Evolutionary conservation across 2,329 filamentous ascomycete species (phyloP), one percentile per base, ranked within the genome.

Genomic region (Talaromyces amestolkiae): DNA sequence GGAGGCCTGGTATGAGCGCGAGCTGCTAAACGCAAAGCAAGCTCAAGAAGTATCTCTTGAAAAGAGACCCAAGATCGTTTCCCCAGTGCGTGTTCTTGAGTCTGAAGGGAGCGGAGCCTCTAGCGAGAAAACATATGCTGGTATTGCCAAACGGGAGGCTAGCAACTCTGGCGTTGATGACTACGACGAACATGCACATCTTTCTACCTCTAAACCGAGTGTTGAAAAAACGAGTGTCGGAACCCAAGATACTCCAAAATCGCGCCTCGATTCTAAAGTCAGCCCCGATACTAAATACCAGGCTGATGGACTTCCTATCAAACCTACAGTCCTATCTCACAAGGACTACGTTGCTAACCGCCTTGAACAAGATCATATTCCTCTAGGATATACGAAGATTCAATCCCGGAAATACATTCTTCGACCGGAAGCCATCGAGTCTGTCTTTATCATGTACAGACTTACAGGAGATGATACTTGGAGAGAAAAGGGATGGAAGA

Each of bases 351-450:
- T 76, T 56, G 70, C 74, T 37, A 69, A 69, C 41, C 75, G 73
- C 58, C 79, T 83, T 63, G 71, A 75, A n/a, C 75, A 78, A 56
- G 77, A 81, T 65, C 78, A 78, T 47, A 72, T 82, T 35, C 79
- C 80, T 13, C 70, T 75, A 15, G 80, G 80, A 6, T 76, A 82
- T 68, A 76, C 76, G 10, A 74, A 73, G 37, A 77, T 83, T 45
- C 68, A 69, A 1, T 71, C 71, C 11, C 72, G 76, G 3, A 73
- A 78, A 64, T 83, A 81, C 68, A 74, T 78, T 37, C 70, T 83
- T 73, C 73, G 80, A 8, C 91, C 91, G 22, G 91, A 94, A 77
- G 91, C 91, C 2, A 92, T 94, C 63, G 91, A 94, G 79, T 90
- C 87, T 15, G 86, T 95, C 4, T 94, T 92, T 76, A 85, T 92